Base-by-base conservation (phyloP, 352 stramenopile genomes). In the Globisporangium nunn region DNA sequence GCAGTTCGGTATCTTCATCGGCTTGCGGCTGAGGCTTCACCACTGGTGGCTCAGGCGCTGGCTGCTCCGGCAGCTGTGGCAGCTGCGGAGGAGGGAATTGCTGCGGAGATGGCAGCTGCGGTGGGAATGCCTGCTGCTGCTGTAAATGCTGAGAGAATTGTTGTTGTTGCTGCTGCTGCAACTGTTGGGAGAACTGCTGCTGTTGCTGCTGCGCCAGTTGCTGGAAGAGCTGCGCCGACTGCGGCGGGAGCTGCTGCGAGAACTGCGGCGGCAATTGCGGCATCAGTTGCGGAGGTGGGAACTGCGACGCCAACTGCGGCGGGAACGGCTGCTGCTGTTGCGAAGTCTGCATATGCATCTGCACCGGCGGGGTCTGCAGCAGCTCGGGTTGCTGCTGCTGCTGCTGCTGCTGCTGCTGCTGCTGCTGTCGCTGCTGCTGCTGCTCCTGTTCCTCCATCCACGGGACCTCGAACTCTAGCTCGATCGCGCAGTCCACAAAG, bases 401-500 rank as follows among this genome's bases (percentile, higher is more conserved):
- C 4, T 3, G 11, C 11, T 43, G 11, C 37, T 43, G 7, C 37
- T 17, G 37, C 5, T 15, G 37, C 37, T n/a, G 37, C 37, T 15
- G 35, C 0, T 10, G 37, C 37, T 5, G 4, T 23, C 23, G 23
- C 23, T 23, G 35, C 35, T 40, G 35, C 35, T 40, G 33, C 4
- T 37, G 35, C 35, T 40, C 7, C 35, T 40, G 35, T 10, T 6
- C 1, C 37, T 17, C 37, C 37, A 10, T 17, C 11, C 37, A 17
- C 11, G 37, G 10, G 2, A 41, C 4, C 23, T 57, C 52, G 15
- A 49, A 57, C 52, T 57, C 40, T 17, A 41, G 17, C 39, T 57
- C 52, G 31, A 57, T 43, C 5, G 52, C 52, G 41, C 52, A 57
- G n/a, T 47, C 28, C 12, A 41, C 44, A 17, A 57, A 57, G 39